phyloP scores from a whole-genome alignment of 306 rosid genomes.

The Lathyrus tuberosus region DNA sequence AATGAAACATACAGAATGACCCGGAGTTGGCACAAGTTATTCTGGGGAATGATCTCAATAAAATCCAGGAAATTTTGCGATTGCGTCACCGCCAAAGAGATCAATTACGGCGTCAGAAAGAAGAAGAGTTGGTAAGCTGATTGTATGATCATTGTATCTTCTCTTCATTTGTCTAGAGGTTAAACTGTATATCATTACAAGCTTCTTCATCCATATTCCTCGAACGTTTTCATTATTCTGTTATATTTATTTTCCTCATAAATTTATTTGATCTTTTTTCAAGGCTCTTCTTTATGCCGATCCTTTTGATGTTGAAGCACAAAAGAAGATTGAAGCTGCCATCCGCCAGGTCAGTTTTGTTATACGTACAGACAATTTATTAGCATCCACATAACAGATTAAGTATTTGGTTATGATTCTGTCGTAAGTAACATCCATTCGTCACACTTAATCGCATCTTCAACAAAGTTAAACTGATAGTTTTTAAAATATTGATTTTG shows the following conservation, averaged over 20 bases:
- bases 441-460: slow-evolving; percentile 8
- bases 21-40: slow-evolving; percentile 92
- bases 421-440: neutral
- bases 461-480: neutral
- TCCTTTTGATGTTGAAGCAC: slow-evolving; percentile 98
- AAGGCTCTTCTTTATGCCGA: slow-evolving; percentile 95
- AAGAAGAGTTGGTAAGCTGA: slow-evolving; percentile 82
- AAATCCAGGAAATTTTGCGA: slow-evolving; percentile 73
- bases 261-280: slow-evolving; percentile 25
- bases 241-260: slow-evolving; percentile 20
- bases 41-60: slow-evolving; percentile 74
- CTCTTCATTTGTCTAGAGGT: slow-evolving; percentile 22
- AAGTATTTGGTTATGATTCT: neutral
- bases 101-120: slow-evolving; percentile 65
- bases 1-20: slow-evolving; percentile 60
- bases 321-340: slow-evolving; percentile 97
- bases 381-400: neutral
- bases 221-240: neutral
- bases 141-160: slow-evolving; percentile 27
- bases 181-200: slow-evolving; percentile 23
- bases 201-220: slow-evolving; percentile 23
- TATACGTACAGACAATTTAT: neutral
- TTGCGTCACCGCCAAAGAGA: slow-evolving; percentile 62
- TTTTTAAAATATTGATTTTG: slow-evolving; percentile 10
- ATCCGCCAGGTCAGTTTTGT: slow-evolving; percentile 72